These are phyloP conservation scores for Uncinocarpus reesii DNA, from an alignment of 2,329 filamentous ascomycete genomes.

Conservation along the genomic window DNA sequence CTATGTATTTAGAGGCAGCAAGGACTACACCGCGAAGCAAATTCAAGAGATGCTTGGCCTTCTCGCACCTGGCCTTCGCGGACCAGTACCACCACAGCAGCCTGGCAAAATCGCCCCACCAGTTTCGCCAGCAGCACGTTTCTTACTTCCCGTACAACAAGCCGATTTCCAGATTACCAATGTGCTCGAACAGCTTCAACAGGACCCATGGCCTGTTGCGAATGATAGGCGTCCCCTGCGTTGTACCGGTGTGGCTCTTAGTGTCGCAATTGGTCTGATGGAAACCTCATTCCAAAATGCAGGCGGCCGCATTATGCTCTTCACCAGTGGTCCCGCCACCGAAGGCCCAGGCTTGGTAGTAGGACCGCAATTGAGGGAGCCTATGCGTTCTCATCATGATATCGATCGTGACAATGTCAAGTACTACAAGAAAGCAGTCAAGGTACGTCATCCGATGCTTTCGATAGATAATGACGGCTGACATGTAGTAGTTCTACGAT, in stretches of 20 bases:
- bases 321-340: constrained; percentile 86
- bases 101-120: constrained; percentile 64
- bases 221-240: constrained; percentile 83
- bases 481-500: constrained; percentile 69
- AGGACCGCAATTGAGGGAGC: constrained; percentile 86
- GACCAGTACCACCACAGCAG: constrained; percentile 60
- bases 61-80: constrained; percentile 59
- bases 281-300: constrained; percentile 95
- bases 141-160: constrained; percentile 86
- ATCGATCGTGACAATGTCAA: constrained; percentile 99
- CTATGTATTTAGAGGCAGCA: constrained; percentile 94
- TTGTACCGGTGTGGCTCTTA: constrained; percentile 92
- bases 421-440: constrained; percentile 98
- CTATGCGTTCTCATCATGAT: constrained; percentile 95
- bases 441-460: constrained; percentile 47
- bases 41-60: constrained; percentile 99
- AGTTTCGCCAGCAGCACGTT: constrained; percentile 73
- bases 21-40: constrained; percentile 96
- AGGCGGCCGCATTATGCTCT: constrained; percentile 92
- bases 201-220: constrained; percentile 93
- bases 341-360: constrained; percentile 97
- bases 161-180: constrained; percentile 97
- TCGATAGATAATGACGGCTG: constrained; percentile 16
- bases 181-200: constrained; percentile 86
- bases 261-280: constrained; percentile 81